Conservation (phyloP, 2,329 filamentous ascomycete genomes). For the Pseudogymnoascus sp. region DNA sequence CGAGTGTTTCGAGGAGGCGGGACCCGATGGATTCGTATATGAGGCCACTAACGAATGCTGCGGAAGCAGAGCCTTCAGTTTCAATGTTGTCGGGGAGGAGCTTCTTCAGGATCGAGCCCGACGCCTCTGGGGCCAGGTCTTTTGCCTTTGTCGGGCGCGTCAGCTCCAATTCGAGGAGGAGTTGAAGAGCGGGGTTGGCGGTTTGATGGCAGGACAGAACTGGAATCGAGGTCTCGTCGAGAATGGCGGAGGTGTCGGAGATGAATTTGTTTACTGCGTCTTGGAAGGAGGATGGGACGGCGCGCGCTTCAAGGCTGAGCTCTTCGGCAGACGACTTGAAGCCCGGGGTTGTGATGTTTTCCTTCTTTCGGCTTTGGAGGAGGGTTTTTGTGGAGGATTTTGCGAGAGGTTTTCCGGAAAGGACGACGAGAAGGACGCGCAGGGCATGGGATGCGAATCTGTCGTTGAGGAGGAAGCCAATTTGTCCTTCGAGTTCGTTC, state of each 20-base stretch:
- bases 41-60: conserved; percentile 75
- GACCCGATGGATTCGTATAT: conserved; percentile 89
- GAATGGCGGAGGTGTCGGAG: conserved; percentile 61
- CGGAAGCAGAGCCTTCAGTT: conserved; percentile 63
- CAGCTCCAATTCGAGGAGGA: conserved; percentile 81
- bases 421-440: conserved; percentile 74
- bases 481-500: conserved; percentile 78
- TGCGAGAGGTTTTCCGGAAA: conserved; percentile 76
- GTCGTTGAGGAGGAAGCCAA: conserved; percentile 80
- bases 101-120: conserved; percentile 59
- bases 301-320: conserved; percentile 37
- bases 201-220: conserved; percentile 82
- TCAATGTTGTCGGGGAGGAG: conserved; percentile 76
- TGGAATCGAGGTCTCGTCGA: conserved; percentile 74
- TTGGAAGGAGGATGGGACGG: conserved; percentile 73
- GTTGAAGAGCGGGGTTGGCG: conserved; percentile 87
- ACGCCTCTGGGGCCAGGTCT: conserved; percentile 47
- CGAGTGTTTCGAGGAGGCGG: conserved; percentile 78
- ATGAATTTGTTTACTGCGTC: conserved; percentile 77
- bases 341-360: conserved; percentile 62
- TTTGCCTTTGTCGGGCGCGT: conserved; percentile 62
- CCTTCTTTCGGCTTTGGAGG: conserved; percentile 89
- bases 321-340: conserved; percentile 44
- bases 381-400: conserved; percentile 61
- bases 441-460: conserved; percentile 85